Base-by-base conservation (phyloP, 306 rosid genomes). In the Vicia sativa region DNA sequence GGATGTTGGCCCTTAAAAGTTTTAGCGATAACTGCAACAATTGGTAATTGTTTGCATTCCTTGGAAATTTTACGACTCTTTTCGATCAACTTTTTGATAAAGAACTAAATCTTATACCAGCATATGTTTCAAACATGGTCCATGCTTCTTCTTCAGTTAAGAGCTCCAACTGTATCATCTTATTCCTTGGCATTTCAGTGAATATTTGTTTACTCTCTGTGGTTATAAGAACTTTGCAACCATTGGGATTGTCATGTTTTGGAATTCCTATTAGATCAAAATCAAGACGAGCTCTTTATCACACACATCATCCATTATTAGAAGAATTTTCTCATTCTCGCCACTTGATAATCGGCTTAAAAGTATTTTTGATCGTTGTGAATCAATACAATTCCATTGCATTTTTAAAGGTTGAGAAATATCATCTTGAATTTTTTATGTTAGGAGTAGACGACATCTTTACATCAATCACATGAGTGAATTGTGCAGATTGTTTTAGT, bases 231-330 rank as follows among this genome's bases (percentile, higher is more conserved):
- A 70, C 29, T 21, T 34, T 19, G 15, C 82, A 41, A 49, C 61
- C 42, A 0, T 15, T 73, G 6, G 9, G 52, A n/a, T 70, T 16
- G 0, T 11, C 26, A 0, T 16, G 9, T 19, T 6, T 1, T 1
- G 72, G 76, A 53, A 76, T 63, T 15, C 80, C 80, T 42, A 70
- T 37, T 2, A 2, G 41, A 8, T 16, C 0, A 2, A 70, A 11
- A 9, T 58, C 6, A 15, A 70, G 34, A 9, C 10, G 10, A 3
- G 60, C 0, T 5, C 35, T 28, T 8, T 10, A 28, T 23, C 25
- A 73, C 81, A 77, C 1, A 55, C 44, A 26, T 77, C 81, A 64
- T 77, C 77, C 1, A 77, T n/a, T 54, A 77, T 55, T 14, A 77
- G 2, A 44, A 77, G 76, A 16, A 63, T 37, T 26, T 45, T 77